Conservation (phyloP, 1,284 basidiomycete species). For the Malassezia slooffiae region DNA sequence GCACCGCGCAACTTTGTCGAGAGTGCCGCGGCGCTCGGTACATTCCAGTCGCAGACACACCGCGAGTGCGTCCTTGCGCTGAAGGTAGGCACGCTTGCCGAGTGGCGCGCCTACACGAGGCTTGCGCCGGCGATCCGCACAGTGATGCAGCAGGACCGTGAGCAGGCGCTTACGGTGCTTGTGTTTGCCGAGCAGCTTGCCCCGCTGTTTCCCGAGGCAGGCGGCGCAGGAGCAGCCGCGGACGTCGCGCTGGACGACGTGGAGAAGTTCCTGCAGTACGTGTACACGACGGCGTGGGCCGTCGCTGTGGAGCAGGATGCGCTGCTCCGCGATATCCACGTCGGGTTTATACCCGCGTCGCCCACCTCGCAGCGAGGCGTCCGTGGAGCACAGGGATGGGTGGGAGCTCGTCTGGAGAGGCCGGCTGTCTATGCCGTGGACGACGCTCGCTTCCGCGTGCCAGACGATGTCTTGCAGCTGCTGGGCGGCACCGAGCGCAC, state of each 20-base stretch:
- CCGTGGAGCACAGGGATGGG: neutral
- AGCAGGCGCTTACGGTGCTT: neutral
- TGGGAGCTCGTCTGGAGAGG: no score
- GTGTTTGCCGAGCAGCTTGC: no score
- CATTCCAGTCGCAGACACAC: neutral
- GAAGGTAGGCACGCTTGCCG: no score
- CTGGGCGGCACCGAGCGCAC: no score
- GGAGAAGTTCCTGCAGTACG: slow-evolving; percentile 33
- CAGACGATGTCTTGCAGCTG: no score
- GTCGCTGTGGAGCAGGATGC: slow-evolving; percentile 22
- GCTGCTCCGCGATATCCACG: slow-evolving; percentile 28
- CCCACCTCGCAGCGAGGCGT: no score
- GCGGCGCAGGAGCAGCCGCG: neutral
- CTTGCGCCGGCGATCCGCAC: neutral
- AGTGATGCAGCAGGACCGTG: no score
- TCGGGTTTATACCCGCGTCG: slow-evolving; percentile 22
- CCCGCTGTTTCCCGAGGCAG: no score
- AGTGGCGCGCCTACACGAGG: no score
- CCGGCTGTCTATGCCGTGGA: neutral
- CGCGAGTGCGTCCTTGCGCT: neutral
- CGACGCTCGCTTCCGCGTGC: no score
- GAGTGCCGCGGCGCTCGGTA: slow-evolving; percentile 6
- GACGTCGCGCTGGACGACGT: slow-evolving; percentile 19
- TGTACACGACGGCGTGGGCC: slow-evolving; percentile 36
- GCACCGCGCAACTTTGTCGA: slow-evolving; percentile 37